Percentiles rank a stretch among this genome's conserved stretches.
phyloP scores from a whole-genome alignment of 192 early-diverging fungal species.

The Backusella sp. region DNA sequence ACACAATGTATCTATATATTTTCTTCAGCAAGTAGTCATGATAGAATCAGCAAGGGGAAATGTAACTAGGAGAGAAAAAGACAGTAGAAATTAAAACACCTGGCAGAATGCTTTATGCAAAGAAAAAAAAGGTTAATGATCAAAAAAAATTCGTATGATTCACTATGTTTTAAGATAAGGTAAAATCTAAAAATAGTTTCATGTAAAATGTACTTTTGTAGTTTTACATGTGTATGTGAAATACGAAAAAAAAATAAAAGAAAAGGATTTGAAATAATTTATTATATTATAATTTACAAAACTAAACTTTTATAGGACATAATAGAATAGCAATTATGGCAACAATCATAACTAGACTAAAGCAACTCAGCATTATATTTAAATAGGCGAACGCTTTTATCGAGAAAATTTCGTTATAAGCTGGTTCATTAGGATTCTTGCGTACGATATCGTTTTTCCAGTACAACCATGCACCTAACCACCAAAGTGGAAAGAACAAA shows the following conservation, averaged over 20 bases:
- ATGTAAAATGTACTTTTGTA: background rate
- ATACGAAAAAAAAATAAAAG: background rate
- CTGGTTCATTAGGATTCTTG: background rate
- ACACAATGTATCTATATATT: background rate
- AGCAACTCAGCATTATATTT: background rate
- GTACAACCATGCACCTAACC: slow-evolving; percentile 4
- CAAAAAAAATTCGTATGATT: background rate
- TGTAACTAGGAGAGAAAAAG: background rate
- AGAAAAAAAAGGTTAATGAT: background rate
- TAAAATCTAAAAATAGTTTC: background rate
- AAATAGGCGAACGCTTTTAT: background rate
- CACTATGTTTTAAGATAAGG: background rate
- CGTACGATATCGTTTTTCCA: slow-evolving; percentile 1
- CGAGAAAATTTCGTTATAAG: slow-evolving; percentile 8
- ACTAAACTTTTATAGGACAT: background rate
- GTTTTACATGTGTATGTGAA: background rate
- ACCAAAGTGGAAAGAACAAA: slow-evolving; percentile 6
- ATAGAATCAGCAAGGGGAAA: background rate
- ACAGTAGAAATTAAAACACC: background rate
- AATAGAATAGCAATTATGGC: background rate
- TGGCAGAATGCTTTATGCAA: background rate
- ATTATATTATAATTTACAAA: background rate
- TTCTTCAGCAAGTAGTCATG: background rate
- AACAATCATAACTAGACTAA: background rate
- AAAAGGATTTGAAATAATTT: background rate